A percentile compares a stretch with the other conserved stretches of the same genome.
These are phyloP conservation scores for Phytophthora meadii DNA, from an alignment of 352 stramenopile genomes.

Conservation along the genomic window DNA sequence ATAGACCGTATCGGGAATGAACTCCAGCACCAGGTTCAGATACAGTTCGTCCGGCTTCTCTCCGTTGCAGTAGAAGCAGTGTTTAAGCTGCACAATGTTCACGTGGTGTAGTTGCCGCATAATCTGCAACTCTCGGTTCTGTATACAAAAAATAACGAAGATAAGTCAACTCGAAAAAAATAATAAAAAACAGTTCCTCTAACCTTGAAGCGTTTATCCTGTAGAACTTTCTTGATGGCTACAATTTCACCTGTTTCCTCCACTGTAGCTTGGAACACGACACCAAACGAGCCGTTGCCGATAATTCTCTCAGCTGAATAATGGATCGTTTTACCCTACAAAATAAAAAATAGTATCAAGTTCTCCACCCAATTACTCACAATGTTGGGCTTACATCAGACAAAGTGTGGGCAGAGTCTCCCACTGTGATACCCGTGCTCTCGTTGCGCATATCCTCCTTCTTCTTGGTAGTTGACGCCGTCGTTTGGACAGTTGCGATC, in stretches of 20 bases:
- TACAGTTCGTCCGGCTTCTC: constrained; percentile 97
- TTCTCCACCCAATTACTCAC: not conserved
- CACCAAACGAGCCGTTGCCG: constrained; percentile 99
- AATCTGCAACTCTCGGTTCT: constrained; percentile 99
- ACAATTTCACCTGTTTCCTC: constrained; percentile 98
- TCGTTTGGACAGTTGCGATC: constrained; percentile 49
- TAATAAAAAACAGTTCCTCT: not conserved
- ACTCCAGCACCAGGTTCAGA: constrained; percentile 99
- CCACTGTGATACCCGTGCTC: constrained; percentile 84
- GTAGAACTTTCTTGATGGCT: constrained; percentile 99
- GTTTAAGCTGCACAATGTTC: constrained; percentile 99
- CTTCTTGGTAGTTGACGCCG: constrained; percentile 58
- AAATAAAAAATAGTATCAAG: constrained; percentile 16
- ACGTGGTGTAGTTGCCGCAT: constrained; percentile 98
- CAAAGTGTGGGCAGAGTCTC: constrained; percentile 82
- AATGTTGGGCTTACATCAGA: constrained; percentile 62
- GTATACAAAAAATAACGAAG: constrained; percentile 8
- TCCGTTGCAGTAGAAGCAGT: constrained; percentile 99
- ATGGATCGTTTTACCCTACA: constrained; percentile 87
- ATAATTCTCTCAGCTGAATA: constrained; percentile 99
- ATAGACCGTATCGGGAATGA: constrained; percentile 99
- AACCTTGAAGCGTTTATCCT: constrained; percentile 99
- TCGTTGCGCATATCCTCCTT: constrained; percentile 87
- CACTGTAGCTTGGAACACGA: constrained; percentile 98
- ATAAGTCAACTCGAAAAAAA: constrained; percentile 9